Percentiles rank a stretch among this genome's conserved stretches.
Evolutionary conservation across 2,329 filamentous ascomycete genomes (phyloP).

Genomic region (Colletotrichum simmondsii): DNA sequence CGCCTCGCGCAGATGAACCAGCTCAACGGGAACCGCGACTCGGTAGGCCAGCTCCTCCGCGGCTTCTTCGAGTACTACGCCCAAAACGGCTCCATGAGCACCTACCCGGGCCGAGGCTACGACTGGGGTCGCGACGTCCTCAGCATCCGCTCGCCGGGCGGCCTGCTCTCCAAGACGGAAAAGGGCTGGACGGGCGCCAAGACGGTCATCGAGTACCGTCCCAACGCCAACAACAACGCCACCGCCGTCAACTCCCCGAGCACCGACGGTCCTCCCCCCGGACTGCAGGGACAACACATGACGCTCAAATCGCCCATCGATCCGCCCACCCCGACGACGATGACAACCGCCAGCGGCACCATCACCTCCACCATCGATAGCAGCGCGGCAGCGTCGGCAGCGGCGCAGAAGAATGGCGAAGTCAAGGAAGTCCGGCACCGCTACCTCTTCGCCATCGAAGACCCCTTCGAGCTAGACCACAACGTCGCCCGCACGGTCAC

Average conservation of each 20-base stretch:
- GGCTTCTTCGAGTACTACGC: slow-evolving; percentile 93
- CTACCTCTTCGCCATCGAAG: slow-evolving; percentile 90
- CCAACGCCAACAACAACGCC: slow-evolving; percentile 1
- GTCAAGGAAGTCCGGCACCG: slow-evolving; percentile 80
- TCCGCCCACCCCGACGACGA: slow-evolving; percentile 2
- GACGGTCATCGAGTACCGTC: slow-evolving; percentile 57
- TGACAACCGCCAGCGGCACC: not conserved
- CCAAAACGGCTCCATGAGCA: slow-evolving; percentile 65
- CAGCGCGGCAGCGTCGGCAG: not conserved
- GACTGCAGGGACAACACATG: not conserved
- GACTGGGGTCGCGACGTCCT: slow-evolving; percentile 85
- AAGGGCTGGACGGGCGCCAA: slow-evolving; percentile 91
- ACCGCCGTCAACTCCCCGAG: slow-evolving; percentile 6
- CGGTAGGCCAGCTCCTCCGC: slow-evolving; percentile 76
- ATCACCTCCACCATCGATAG: slow-evolving; percentile 23
- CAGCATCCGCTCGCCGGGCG: slow-evolving; percentile 78
- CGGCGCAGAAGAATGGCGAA: slow-evolving; percentile 47
- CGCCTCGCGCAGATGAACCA: slow-evolving; percentile 66
- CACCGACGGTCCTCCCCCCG: slow-evolving; percentile 3
- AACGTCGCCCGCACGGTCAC: slow-evolving; percentile 91
- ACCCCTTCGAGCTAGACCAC: slow-evolving; percentile 89
- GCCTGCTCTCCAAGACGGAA: slow-evolving; percentile 76
- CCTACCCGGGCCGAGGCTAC: slow-evolving; percentile 68
- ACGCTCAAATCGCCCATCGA: not conserved
- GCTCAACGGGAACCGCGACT: slow-evolving; percentile 76